Base-by-base conservation (phyloP, 1,139 yeast genomes). In the Debaryomyces sp. region DNA sequence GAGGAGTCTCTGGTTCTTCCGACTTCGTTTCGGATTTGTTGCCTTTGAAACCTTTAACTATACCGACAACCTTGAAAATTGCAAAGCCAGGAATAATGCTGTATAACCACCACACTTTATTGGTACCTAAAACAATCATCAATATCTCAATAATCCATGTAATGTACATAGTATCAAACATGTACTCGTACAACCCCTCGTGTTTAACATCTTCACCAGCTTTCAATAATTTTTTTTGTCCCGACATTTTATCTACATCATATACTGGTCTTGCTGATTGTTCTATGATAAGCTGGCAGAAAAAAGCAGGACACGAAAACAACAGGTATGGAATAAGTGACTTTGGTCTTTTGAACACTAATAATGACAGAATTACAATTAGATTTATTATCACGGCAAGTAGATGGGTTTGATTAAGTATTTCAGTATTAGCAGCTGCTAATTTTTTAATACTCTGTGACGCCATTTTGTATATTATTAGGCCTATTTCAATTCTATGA, bases 161-260 rank as follows among this genome's bases (percentile, higher is more conserved):
- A 46, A 87, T 66, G 61, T 89, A 89, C 48, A 89, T 73, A 21
- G 88, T 68, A 62, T 89, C 96, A 61, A 86, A 86, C 68, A 88
- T 68, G 70, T 87, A 88, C 64, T 89, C 96, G 18, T 85, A 85
- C 40, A 89, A 70, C 0, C 96, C 96, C 3, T 70, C 66, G 51
- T 84, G 89, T 42, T 67, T 66, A 51, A 89, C 73, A 60, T 89
- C 92, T 41, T 80, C 83, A 1, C 96, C 96, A 2, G 87, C 64
- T 21, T 66, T 70, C 2, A 79, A 61, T 46, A 88, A 69, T 43
- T 48, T 46, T 18, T 54, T 55, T 15, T 66, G 65, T 17, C 66
- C 63, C n/a, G 64, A 57, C 62, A 69, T 39, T 71, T 77, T 44
- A 58, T 70, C 61, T 56, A 60, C 58, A 34, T 74, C 75, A 54